Percentiles rank a stretch among this genome's conserved stretches.
Evolutionary conservation across 768 basidiomycete species (phyloP).

Genomic region (Cystofilobasidium macerans): DNA sequence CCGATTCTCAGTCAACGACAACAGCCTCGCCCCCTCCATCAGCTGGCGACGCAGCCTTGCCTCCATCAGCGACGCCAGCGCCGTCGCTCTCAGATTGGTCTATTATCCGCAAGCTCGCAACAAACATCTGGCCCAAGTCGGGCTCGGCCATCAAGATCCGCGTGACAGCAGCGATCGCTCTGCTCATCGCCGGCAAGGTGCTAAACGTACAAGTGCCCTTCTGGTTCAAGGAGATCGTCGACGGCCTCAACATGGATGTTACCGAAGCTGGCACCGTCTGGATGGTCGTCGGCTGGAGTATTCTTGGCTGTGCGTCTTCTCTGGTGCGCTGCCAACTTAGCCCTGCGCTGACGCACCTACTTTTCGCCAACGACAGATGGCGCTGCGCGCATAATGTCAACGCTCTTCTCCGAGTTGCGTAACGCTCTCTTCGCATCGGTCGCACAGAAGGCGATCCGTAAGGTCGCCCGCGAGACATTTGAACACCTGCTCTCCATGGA

Average conservation of each 20-base stretch:
- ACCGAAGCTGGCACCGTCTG: conserved; percentile 67
- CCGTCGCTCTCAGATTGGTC: conserved; percentile 52
- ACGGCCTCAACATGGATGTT: conserved; percentile 74
- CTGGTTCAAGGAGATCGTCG: conserved; percentile 84
- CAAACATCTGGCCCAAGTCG: conserved; percentile 76
- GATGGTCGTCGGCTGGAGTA: conserved; percentile 77
- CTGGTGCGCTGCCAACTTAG: background rate
- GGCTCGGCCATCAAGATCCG: conserved; percentile 68
- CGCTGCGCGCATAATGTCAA: conserved; percentile 75
- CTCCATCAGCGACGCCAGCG: background rate
- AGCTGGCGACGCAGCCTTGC: background rate
- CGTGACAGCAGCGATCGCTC: conserved; percentile 66
- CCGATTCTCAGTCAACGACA: background rate
- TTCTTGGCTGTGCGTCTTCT: conserved; percentile 67
- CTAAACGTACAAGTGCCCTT: conserved; percentile 97
- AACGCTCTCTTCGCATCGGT: conserved; percentile 96
- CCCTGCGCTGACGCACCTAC: background rate
- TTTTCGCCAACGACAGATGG: conserved; percentile 52
- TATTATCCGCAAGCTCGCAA: conserved; percentile 69
- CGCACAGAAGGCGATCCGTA: conserved; percentile 84
- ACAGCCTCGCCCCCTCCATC: background rate
- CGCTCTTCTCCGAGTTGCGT: conserved; percentile 77
- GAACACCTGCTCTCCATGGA: conserved; percentile 83
- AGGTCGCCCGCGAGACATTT: conserved; percentile 91
- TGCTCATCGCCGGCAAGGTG: conserved; percentile 77